Conservation (phyloP, 2,329 filamentous ascomycete genomes). For the Botrytis hyacinthi region DNA sequence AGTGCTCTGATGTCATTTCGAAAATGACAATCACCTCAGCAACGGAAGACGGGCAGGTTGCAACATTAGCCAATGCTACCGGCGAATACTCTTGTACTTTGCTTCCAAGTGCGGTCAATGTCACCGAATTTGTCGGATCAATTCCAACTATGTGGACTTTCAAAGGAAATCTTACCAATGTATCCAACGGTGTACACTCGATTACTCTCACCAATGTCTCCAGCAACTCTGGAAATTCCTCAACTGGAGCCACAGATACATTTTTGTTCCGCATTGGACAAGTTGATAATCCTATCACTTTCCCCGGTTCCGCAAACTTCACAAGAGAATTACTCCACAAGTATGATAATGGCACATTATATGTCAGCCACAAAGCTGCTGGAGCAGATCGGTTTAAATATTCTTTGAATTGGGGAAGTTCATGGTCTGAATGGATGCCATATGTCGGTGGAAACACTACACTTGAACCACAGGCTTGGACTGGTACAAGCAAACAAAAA, state of each 20-base stretch:
- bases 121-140: constrained; percentile 48
- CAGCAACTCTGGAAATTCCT: constrained; percentile 40
- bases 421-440: constrained; percentile 56
- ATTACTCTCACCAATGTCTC: constrained; percentile 56
- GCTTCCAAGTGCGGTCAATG: constrained; percentile 40
- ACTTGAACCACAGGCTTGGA: constrained; percentile 52
- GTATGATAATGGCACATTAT: constrained; percentile 44
- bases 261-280: constrained; percentile 61
- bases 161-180: constrained; percentile 51
- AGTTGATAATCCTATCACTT: constrained; percentile 57
- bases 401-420: constrained; percentile 58
- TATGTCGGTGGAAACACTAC: constrained; percentile 53
- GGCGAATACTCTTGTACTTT: constrained; percentile 44
- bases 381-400: constrained; percentile 63
- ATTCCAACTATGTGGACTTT: constrained; percentile 55
- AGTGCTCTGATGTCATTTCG: constrained; percentile 53
- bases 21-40: constrained; percentile 53
- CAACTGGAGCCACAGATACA: constrained; percentile 55
- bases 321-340: constrained; percentile 51
- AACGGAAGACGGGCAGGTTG: constrained; percentile 46
- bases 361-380: constrained; percentile 56
- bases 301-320: constrained; percentile 56
- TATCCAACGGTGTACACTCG: constrained; percentile 60
- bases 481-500: constrained; percentile 54
- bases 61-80: constrained; percentile 45